Base-by-base conservation (phyloP, 202 grass and related monocot genomes). In the Eragrostis tef region DNA sequence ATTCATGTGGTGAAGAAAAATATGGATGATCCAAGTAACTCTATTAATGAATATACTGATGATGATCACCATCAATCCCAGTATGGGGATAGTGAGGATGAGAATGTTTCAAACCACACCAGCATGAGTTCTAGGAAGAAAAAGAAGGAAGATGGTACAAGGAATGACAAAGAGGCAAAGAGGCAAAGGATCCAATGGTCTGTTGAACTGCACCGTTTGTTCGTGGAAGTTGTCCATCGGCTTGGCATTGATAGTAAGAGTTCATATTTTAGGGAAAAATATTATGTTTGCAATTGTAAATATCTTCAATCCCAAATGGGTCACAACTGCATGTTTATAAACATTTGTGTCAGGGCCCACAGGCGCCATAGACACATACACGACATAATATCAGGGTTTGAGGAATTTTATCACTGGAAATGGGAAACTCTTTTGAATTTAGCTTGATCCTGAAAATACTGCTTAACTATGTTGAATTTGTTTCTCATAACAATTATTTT, bases 231-330 rank as follows among this genome's bases (percentile, higher is more conserved):
- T 9, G 67, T 94, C 63, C n/a, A 91, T 69, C 51, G 52, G 19
- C 61, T 97, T 65, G 92, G 92, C 19, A 26, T 90, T 17, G 90
- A 94, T 6, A 85, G 87, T 97, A 94, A 85, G 91, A 52, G 9
- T 6, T 75, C 56, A 14, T 0, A 10, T 62, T 57, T 45, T 6
- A 6, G 4, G 29, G 6, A 51, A 51, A 17, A 51, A 51, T 6
- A 17, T 17, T 51, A 1, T 19, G 49, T 5, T 5, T 51, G 14
- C 14, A 3, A 31, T 3, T 54, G 19, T 57, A 57, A 57, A 57
- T 22, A 1, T 21, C 53, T 1, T 57, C 1, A 57, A 22, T 57
- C 19, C 9, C 53, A 21, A 21, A 52, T 19, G 50, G 6, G 16
- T 19, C 4, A 19, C 1, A 53, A 52, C 50, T 5, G 19, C 17